Base-by-base conservation (phyloP, 2,329 filamentous ascomycete species). In the Botrytis byssoidea region DNA sequence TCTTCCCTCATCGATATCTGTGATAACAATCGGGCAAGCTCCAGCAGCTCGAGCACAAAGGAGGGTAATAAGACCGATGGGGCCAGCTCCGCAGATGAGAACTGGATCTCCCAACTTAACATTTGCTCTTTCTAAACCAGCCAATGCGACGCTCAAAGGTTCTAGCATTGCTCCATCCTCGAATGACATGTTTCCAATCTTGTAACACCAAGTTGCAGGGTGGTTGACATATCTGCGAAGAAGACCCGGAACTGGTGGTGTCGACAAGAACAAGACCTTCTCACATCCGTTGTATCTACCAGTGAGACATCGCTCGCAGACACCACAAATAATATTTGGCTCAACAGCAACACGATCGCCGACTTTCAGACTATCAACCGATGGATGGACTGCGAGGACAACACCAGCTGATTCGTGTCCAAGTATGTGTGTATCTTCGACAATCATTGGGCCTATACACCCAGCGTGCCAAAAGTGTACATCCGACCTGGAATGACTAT, bases 401-500 rank as follows among this genome's bases (percentile, higher is more conserved):
- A 92, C 91, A 76, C 95, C 95, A 6, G 94, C 92, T 60, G 94
- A 96, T 85, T 98, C 95, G 86, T 98, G 95, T 77, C 95, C 95
- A 32, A 98, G 90, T 80, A 98, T 94, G 83, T 98, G 95, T 80
- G 95, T 92, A 80, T 88, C 92, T 78, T 88, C 88, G 66, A 98
- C 95, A 76, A 98, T 91, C 95, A 98, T 98, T 78, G 95, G 95
- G 42, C 95, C 95, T 81, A 98, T 98, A 85, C 93, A 93, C 77
- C 95, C 95, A 68, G 92, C 92, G 82, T 97, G 93, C 95, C 95
- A 98, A 86, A 98, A 98, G 85, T 98, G 95, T 73, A 98, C 91
- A 83, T 98, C 95, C 75, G 93, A 97, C 74, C 93, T 95, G 79
- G 25, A 40, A 70, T 16, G 35, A 63, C 76, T 55, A 76, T 74